Evolutionary conservation across 1,284 basidiomycete species (phyloP), one percentile per base, ranked within the genome.

Genomic region (Schizopora paradoxa): DNA sequence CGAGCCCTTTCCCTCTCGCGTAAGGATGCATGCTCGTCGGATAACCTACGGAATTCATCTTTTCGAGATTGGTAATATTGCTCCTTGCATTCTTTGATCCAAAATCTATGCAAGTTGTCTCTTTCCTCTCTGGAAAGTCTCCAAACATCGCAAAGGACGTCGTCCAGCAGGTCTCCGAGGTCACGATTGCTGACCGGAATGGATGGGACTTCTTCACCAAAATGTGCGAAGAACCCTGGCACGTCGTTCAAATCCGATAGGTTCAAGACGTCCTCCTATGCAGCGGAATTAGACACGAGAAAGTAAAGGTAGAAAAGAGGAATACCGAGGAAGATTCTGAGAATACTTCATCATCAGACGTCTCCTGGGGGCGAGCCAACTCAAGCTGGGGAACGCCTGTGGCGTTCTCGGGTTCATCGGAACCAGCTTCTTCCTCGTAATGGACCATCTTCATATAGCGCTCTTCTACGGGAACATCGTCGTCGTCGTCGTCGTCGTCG

Each of bases 71-170:
- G 49, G 36, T 68, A 63, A n/a, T 60, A 41, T 3, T 50, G 41
- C 2, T 54, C 47, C 2, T 60, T 57, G 13, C 61, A 57, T 41
- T 59, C 43, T 7, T 61, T 57, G 0, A 56, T 52, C 71, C 72
- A 74, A 26, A 54, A 64, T 1, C 44, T 40, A 40, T 70, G 58
- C 2, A 79, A 57, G 1, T 36, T 48, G 1, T 49, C 35, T 6
- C 77, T 68, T 52, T 79, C 77, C 0, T 23, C 4, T 6, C 29
- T 41, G 7, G 69, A 73, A 60, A 74, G 65, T 0, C 27, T 37
- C 77, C 77, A 79, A 21, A 76, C 56, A 7, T 65, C 52, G 1
- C 49, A 34, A 18, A 8, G 22, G 28, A n/a, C 59, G 2, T 60
- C 54, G 0, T 54, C 49, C 0, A 73, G 56, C 3, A 79, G 63